phyloP scores from a whole-genome alignment of 2,329 filamentous ascomycete genomes.

The Aspergillus sp. region DNA sequence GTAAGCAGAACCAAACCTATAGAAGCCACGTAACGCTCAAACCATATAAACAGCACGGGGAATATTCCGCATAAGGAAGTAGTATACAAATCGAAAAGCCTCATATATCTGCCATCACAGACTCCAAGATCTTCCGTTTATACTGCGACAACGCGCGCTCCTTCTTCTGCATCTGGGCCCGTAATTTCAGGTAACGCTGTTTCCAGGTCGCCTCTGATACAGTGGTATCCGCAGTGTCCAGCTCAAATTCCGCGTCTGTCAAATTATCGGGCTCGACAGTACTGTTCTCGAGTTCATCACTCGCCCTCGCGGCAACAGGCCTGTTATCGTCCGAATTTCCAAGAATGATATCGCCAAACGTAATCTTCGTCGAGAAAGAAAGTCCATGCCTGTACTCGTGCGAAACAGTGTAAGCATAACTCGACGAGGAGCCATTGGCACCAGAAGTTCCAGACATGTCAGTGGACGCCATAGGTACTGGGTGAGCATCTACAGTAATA shows the following conservation, averaged over 20 bases:
- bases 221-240: slow-evolving; percentile 22
- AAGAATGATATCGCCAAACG: slow-evolving; percentile 19
- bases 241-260: slow-evolving; percentile 28
- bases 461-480: slow-evolving; percentile 3
- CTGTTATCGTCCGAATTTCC: slow-evolving; percentile 2
- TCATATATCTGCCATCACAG: slow-evolving; percentile 43
- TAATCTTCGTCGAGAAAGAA: slow-evolving; percentile 27
- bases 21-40: slow-evolving; percentile 1
- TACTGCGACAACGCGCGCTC: slow-evolving; percentile 39
- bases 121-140: slow-evolving; percentile 43
- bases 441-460: slow-evolving; percentile 1
- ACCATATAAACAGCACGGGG: background rate
- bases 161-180: slow-evolving; percentile 38
- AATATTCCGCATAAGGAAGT: background rate
- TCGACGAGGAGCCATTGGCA: slow-evolving; percentile 10
- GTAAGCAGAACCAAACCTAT: slow-evolving; percentile 8
- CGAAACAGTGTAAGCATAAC: slow-evolving; percentile 22
- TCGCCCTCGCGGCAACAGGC: slow-evolving; percentile 3
- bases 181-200: slow-evolving; percentile 38
- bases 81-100: background rate
- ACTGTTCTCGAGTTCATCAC: slow-evolving; percentile 15
- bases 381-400: slow-evolving; percentile 26
- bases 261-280: slow-evolving; percentile 18
- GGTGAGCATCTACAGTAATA: slow-evolving; percentile 27
- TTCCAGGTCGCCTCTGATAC: slow-evolving; percentile 37